Evolutionary conservation across 2,329 filamentous ascomycete genomes (phyloP).

Genomic region (Ophiostoma sp.): DNA sequence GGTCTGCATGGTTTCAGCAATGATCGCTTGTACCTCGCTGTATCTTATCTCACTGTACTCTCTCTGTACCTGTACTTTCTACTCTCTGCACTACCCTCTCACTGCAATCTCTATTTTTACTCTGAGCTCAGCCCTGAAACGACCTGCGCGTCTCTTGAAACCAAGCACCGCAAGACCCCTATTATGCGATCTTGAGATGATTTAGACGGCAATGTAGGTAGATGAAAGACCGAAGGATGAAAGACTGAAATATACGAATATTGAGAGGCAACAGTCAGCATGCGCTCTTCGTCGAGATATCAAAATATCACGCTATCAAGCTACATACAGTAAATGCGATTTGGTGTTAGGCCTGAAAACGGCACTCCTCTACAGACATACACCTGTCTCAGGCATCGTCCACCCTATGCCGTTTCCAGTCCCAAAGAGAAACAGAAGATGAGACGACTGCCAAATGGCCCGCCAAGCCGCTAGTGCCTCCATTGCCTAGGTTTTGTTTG

Average conservation of each 20-base stretch:
- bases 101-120: neutral
- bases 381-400: neutral
- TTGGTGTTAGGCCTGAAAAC: neutral
- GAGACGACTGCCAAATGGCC: slow-evolving; percentile 1
- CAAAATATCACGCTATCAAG: too few species aligned
- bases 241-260: too few species aligned
- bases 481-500: neutral
- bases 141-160: slow-evolving; percentile 22
- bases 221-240: too few species aligned
- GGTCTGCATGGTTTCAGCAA: neutral
- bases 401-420: slow-evolving; percentile 1
- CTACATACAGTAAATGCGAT: neutral
- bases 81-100: neutral
- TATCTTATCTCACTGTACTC: too few species aligned
- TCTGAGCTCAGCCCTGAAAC: slow-evolving; percentile 18
- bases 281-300: neutral
- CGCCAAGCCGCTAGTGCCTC: slow-evolving; percentile 8
- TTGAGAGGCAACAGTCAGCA: neutral
- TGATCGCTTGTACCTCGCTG: neutral
- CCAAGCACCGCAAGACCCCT: neutral
- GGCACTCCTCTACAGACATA: neutral
- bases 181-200: neutral
- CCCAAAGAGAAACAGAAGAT: neutral
- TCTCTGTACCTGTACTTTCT: too few species aligned
- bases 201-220: neutral